Conservation (phyloP, 2,329 filamentous ascomycete genomes). For the Didymosphaeria variabile region DNA sequence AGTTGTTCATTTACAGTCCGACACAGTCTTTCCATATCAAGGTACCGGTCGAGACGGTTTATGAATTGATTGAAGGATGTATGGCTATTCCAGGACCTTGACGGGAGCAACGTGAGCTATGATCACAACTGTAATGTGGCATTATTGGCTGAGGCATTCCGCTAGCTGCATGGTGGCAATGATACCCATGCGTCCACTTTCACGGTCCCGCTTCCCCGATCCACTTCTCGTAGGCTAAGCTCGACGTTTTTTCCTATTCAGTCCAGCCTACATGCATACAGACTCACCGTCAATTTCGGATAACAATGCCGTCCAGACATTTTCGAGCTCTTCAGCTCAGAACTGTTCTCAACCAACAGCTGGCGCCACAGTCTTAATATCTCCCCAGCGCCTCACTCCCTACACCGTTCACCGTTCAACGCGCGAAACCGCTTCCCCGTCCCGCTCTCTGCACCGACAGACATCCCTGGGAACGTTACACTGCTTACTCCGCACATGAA, state of each 20-base stretch:
- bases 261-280: neutral
- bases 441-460: neutral
- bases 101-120: neutral
- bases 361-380: neutral
- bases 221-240: neutral
- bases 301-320: neutral
- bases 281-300: neutral
- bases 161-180: neutral
- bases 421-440: neutral
- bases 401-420: neutral
- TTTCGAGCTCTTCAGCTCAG: neutral
- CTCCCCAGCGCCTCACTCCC: neutral
- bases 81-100: neutral
- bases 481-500: neutral
- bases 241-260: neutral
- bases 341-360: neutral
- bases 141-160: neutral
- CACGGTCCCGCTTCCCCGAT: neutral
- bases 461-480: neutral
- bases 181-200: neutral
- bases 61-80: neutral
- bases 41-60: neutral
- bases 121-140: neutral
- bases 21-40: neutral
- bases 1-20: neutral